Conservation (phyloP, 1,139 yeast species). For the Debaryomycetaceae sp. region DNA sequence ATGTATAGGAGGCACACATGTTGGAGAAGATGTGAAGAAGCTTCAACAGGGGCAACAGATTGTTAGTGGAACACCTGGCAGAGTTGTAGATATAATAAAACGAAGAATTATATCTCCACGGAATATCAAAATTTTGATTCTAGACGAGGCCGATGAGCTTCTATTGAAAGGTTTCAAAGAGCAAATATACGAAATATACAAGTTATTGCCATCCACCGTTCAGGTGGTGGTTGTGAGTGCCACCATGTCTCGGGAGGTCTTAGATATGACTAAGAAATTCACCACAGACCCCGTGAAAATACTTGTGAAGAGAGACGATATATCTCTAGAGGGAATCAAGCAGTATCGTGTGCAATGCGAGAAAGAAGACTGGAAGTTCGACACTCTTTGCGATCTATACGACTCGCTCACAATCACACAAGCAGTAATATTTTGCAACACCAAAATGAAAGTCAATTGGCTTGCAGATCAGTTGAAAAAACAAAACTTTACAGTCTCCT, state of each 20-base stretch:
- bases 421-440: slow-evolving; percentile 94
- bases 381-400: slow-evolving; percentile 86
- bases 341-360: slow-evolving; percentile 86
- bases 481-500: slow-evolving; percentile 82
- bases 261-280: slow-evolving; percentile 82
- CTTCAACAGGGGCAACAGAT: slow-evolving; percentile 79
- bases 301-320: slow-evolving; percentile 84
- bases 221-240: slow-evolving; percentile 97
- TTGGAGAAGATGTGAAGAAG: slow-evolving; percentile 74
- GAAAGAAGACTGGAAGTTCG: slow-evolving; percentile 94
- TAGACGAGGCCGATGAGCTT: slow-evolving; percentile 95
- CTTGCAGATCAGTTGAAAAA: slow-evolving; percentile 70
- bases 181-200: slow-evolving; percentile 86
- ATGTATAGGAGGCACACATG: slow-evolving; percentile 88
- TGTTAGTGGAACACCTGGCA: slow-evolving; percentile 97
- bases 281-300: slow-evolving; percentile 90
- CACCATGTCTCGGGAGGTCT: slow-evolving; percentile 80
- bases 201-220: slow-evolving; percentile 70
- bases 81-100: slow-evolving; percentile 80
- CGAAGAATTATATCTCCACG: slow-evolving; percentile 67
- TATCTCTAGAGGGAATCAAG: slow-evolving; percentile 84
- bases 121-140: slow-evolving; percentile 72
- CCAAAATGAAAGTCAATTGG: slow-evolving; percentile 91
- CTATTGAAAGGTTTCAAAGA: slow-evolving; percentile 89
- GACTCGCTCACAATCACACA: slow-evolving; percentile 94